These are phyloP conservation scores for Lactifluus echinatus DNA, from an alignment of 768 basidiomycete genomes.

Conservation along the genomic window DNA sequence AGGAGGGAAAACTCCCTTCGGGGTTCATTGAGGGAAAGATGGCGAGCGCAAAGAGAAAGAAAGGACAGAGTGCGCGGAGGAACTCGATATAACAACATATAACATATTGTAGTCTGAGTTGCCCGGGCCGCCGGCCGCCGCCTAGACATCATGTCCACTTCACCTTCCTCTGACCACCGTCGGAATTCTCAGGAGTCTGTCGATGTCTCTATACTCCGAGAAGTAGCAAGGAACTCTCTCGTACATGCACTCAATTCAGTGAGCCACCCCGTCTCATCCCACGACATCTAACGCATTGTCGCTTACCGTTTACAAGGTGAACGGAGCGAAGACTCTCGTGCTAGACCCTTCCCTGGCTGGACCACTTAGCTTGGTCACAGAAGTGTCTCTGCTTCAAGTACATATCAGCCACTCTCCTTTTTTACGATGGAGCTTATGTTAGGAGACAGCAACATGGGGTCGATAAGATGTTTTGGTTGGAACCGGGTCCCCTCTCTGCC, in stretches of 20 bases:
- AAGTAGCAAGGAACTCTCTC: slow-evolving; percentile 70
- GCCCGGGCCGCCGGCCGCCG: too few relatives aligned
- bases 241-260: slow-evolving; percentile 84
- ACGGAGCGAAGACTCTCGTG: slow-evolving; percentile 95
- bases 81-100: slow-evolving; percentile 76
- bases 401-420: neutral
- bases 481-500: slow-evolving; percentile 75
- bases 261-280: neutral
- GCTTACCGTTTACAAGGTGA: slow-evolving; percentile 43
- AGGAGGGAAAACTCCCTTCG: slow-evolving; percentile 78
- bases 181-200: slow-evolving; percentile 34
- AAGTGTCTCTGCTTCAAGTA: slow-evolving; percentile 89
- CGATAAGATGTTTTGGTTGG: slow-evolving; percentile 99
- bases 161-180: slow-evolving; percentile 26
- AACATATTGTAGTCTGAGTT: too few relatives aligned
- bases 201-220: slow-evolving; percentile 61
- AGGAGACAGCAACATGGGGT: slow-evolving; percentile 87
- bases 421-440: neutral
- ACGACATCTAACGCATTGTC: neutral
- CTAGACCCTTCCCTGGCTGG: slow-evolving; percentile 82
- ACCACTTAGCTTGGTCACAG: slow-evolving; percentile 90
- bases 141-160: slow-evolving; percentile 17
- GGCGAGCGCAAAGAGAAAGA: slow-evolving; percentile 39
- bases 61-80: slow-evolving; percentile 67
- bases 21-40: slow-evolving; percentile 54